These are phyloP conservation scores for Thermochaetoides thermophila DNA, from an alignment of 495 filamentous ascomycete genomes.

Conservation along the genomic window DNA sequence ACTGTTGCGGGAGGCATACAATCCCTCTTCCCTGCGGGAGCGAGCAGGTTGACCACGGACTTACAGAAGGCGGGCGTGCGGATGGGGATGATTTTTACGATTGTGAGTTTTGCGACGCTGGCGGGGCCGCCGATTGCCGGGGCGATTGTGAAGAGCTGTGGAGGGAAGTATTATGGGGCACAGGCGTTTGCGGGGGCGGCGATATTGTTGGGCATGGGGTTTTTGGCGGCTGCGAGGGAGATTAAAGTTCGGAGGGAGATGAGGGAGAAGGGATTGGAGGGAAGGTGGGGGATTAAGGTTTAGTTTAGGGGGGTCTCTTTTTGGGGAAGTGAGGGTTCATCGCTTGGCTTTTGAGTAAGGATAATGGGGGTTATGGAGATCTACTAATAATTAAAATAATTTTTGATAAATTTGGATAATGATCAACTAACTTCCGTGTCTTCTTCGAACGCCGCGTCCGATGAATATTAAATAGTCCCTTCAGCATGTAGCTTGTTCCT, in stretches of 20 bases:
- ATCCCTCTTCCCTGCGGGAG: conserved; percentile 48
- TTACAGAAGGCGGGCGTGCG: conserved; percentile 52
- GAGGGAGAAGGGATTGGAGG: background rate
- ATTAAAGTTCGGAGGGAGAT: conserved; percentile 19
- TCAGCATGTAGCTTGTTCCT: too few relatives aligned
- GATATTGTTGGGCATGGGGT: conserved; percentile 26
- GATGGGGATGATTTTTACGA: conserved; percentile 71
- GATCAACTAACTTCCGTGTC: too few relatives aligned
- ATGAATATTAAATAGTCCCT: too few relatives aligned
- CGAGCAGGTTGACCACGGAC: conserved; percentile 46
- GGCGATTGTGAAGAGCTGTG: conserved; percentile 39
- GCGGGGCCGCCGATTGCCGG: conserved; percentile 67
- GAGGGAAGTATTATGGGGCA: conserved; percentile 45
- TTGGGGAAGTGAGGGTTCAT: too few relatives aligned
- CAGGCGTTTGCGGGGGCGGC: conserved; percentile 44
- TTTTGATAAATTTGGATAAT: too few relatives aligned
- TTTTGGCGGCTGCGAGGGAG: conserved; percentile 27
- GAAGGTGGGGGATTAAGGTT: conserved; percentile 9
- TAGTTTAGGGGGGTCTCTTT: too few relatives aligned
- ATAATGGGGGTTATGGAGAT: too few relatives aligned
- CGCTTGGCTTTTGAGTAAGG: too few relatives aligned
- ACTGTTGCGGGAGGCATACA: conserved; percentile 52
- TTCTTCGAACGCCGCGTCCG: too few relatives aligned
- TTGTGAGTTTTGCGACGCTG: conserved; percentile 55
- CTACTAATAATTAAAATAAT: too few relatives aligned